A percentile compares a stretch with the other conserved stretches of the same genome.
phyloP scores from a whole-genome alignment of 129 eudicot species.

The Saussurea involucrata region DNA sequence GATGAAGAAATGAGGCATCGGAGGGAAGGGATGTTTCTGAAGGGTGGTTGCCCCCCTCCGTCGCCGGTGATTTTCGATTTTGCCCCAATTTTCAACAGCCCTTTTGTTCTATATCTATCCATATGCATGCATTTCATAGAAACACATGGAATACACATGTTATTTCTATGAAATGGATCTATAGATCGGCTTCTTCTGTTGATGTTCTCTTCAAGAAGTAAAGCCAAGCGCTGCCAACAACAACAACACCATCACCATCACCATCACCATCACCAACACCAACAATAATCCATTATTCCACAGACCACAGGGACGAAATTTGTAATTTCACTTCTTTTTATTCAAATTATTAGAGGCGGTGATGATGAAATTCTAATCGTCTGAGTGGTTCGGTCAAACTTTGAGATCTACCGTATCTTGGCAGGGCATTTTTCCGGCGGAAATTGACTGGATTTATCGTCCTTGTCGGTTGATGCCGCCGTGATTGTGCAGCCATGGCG shows the following conservation, averaged over 20 bases:
- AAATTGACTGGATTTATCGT: background rate
- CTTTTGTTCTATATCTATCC: background rate
- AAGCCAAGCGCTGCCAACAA: background rate
- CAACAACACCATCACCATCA: too few species aligned
- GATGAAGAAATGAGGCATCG: conserved; percentile 13
- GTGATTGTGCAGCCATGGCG: conserved; percentile 3
- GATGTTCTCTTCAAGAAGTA: too few species aligned
- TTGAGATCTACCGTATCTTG: conserved; percentile 7
- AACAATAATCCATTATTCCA: background rate
- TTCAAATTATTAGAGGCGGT: background rate
- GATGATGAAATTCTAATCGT: background rate
- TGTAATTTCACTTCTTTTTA: background rate
- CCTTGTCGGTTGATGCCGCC: background rate
- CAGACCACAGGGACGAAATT: background rate
- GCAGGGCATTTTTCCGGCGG: conserved; percentile 8
- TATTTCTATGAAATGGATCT: too few species aligned
- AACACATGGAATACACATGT: too few species aligned
- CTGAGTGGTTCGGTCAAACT: background rate
- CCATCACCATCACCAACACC: background rate
- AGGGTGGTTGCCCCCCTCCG: conserved; percentile 32
- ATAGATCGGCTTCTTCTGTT: too few species aligned
- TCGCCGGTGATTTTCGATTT: conserved; percentile 27
- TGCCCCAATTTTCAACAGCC: conserved; percentile 11
- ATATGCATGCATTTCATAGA: background rate
- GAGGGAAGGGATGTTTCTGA: conserved; percentile 19